Evolutionary conservation across 192 early-diverging fungal species (phyloP), one percentile per base, ranked within the genome.

Genomic region (Entomortierella parvispora): DNA sequence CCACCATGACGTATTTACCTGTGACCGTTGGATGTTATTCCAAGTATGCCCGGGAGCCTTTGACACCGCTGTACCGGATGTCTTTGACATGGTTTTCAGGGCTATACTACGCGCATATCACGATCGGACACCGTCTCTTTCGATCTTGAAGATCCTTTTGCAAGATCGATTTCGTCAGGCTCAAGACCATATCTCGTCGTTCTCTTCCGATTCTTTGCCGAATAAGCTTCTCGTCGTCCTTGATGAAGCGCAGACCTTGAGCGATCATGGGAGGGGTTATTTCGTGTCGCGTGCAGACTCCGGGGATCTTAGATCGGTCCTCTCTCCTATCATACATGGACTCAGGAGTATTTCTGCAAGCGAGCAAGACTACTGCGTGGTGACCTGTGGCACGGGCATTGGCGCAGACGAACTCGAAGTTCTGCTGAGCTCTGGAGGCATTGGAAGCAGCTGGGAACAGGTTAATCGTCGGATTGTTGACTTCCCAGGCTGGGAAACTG

Each of bases 1-100:
- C 40, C 45, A 46, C 64, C 31, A 20, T 51, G 72, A 68, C 54
- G 51, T 52, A 58, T 76, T 76, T 68, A 76, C 72, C 23, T 67
- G 64, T 62, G 71, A 75, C 2, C 64, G 71, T 43, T 75, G 64
- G 71, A 76, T 76, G 71, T 67, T 76, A 34, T 58, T 76, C 65
- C 59, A 68, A 76, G 65, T 76, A 28, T 76, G 72, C 47, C 72
- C 65, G 25, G 65, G 72, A 76, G 72, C 65, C 59, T 76, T 76
- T 68, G 65, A 68, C 14, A 11, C 51, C 37, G 6, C 52, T 28
- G 37, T 68, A 56, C 50, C 65, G 40, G 64, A 76, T 68, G 65
- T 76, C 59, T 76, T 76, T 67, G 65, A 76, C 54, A 23, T 2
- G 11, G 54, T 76, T 63, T 76, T 68, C 65, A 43, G 46, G 48